These are phyloP conservation scores for Aureobasidium pullulans DNA, from an alignment of 2,329 filamentous ascomycete species.

Conservation along the genomic window DNA sequence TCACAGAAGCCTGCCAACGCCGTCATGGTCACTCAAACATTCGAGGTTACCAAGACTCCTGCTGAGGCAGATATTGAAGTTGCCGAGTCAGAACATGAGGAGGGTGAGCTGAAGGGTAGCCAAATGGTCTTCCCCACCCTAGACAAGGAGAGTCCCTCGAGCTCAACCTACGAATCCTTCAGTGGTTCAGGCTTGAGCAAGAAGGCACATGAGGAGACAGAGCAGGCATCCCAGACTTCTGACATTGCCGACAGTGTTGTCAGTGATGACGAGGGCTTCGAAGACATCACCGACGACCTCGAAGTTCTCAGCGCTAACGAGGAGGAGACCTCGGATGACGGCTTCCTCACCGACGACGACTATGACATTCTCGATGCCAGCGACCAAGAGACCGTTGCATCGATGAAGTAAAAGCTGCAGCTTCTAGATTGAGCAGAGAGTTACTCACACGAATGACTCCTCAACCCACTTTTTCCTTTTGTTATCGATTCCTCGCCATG, in stretches of 20 bases:
- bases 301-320: conserved; percentile 45
- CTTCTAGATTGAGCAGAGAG: background rate
- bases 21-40: conserved; percentile 25
- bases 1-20: background rate
- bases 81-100: conserved; percentile 24
- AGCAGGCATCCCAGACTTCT: conserved; percentile 45
- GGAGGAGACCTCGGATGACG: conserved; percentile 56
- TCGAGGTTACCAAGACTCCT: background rate
- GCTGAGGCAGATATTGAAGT: conserved; percentile 23
- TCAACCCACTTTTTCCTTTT: background rate
- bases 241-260: conserved; percentile 23
- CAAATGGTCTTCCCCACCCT: conserved; percentile 96
- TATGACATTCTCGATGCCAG: conserved; percentile 96
- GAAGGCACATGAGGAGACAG: conserved; percentile 49
- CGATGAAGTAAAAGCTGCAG: conserved; percentile 9
- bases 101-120: conserved; percentile 37
- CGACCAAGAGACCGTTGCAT: conserved; percentile 61
- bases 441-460: background rate
- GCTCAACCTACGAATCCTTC: conserved; percentile 65
- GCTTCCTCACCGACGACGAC: conserved; percentile 93
- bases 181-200: conserved; percentile 32
- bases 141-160: conserved; percentile 82
- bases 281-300: conserved; percentile 48
- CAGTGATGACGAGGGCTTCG: conserved; percentile 31
- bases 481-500: background rate